These are phyloP conservation scores for Chrysoporthe austroafricana DNA, from an alignment of 2,329 filamentous ascomycete genomes.

Conservation along the genomic window DNA sequence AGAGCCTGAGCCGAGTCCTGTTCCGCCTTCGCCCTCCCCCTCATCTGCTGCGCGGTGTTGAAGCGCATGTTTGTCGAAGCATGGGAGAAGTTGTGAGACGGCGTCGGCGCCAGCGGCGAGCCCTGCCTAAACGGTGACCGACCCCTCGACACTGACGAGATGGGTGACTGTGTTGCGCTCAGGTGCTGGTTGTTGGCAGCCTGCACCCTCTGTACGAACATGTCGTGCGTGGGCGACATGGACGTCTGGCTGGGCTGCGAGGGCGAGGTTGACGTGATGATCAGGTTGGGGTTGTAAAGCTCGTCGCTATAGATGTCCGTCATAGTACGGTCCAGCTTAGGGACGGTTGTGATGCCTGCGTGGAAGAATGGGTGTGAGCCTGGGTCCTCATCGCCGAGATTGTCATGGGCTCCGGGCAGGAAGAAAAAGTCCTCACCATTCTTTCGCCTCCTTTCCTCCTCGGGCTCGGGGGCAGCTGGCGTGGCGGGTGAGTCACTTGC, in stretches of 20 bases:
- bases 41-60: constrained; percentile 39
- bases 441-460: constrained; percentile 53
- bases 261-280: constrained; percentile 59
- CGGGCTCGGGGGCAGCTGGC: constrained; percentile 55
- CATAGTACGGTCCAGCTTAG: constrained; percentile 84
- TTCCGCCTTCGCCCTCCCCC: constrained; percentile 64
- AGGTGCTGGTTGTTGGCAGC: constrained; percentile 77
- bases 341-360: constrained; percentile 60
- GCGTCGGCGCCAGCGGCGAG: constrained; percentile 61
- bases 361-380: constrained; percentile 67
- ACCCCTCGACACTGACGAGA: constrained; percentile 59
- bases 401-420: constrained; percentile 26
- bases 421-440: constrained; percentile 52
- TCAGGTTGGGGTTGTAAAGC: constrained; percentile 74
- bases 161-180: constrained; percentile 58
- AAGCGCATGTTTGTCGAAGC: constrained; percentile 23
- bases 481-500: constrained; percentile 64
- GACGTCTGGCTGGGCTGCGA: constrained; percentile 49
- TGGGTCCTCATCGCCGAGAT: constrained; percentile 50
- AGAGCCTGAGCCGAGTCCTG: constrained; percentile 54
- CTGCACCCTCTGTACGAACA: constrained; percentile 77
- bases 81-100: constrained; percentile 48
- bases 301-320: constrained; percentile 86
- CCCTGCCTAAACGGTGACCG: constrained; percentile 81
- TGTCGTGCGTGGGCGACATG: constrained; percentile 57